phyloP scores from a whole-genome alignment of 2,329 filamentous ascomycete species.

The Coleophoma crateriformis region DNA sequence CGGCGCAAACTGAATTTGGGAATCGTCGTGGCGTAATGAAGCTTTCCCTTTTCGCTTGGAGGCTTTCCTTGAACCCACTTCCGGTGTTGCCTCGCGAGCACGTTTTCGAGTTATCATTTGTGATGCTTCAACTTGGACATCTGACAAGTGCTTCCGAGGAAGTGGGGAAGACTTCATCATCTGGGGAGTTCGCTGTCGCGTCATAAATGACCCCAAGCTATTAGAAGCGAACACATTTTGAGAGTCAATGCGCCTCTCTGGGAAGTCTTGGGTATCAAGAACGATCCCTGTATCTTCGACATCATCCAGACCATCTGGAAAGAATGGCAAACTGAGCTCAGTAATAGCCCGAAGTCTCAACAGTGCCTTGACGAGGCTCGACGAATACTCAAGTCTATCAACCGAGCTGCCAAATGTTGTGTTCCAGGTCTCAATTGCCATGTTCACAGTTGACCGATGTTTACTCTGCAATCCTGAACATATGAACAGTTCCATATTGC shows the following conservation, averaged over 20 bases:
- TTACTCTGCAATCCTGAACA: constrained; percentile 52
- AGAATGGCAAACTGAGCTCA: constrained; percentile 42
- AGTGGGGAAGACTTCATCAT: constrained; percentile 5
- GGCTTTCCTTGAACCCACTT: constrained; percentile 28
- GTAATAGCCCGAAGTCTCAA: constrained; percentile 51
- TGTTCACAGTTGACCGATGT: constrained; percentile 48
- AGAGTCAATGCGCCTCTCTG: constrained; percentile 28
- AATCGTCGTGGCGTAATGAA: constrained; percentile 70
- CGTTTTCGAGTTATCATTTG: constrained; percentile 11
- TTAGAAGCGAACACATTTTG: constrained; percentile 6
- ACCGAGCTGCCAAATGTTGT: constrained; percentile 56
- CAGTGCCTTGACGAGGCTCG: constrained; percentile 56
- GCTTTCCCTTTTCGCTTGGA: constrained; percentile 34
- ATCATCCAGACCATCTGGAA: constrained; percentile 30
- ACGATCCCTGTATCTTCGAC: constrained; percentile 22
- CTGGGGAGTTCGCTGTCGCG: constrained; percentile 6
- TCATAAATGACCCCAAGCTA: constrained; percentile 5
- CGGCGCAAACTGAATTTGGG: constrained; percentile 71
- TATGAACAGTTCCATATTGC: constrained; percentile 47
- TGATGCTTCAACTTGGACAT: constrained; percentile 11
- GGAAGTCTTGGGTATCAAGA: constrained; percentile 25
- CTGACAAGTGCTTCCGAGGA: constrained; percentile 5
- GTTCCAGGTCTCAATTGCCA: constrained; percentile 63
- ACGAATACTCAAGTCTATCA: constrained; percentile 54
- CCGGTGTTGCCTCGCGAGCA: constrained; percentile 21